Base-by-base conservation (phyloP, 2,329 filamentous ascomycete genomes). In the Metarhizium robertsii region DNA sequence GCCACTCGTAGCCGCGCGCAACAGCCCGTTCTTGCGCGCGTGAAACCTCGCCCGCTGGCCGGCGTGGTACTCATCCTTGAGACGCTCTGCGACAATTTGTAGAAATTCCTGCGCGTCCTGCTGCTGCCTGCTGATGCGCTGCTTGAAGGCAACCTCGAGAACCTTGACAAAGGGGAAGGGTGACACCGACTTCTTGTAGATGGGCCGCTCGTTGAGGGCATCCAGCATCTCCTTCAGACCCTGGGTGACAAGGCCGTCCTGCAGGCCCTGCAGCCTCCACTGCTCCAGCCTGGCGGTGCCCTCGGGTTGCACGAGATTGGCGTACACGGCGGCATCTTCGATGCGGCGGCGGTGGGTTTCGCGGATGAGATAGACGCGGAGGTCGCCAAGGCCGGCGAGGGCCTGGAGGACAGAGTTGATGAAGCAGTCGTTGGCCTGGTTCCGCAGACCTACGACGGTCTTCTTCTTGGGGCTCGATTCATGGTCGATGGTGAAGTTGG, bases 51-150 rank as follows among this genome's bases (percentile, higher is more conserved):
- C 91, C 66, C 87, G 82, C 64, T 82, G 80, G 1, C 90, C 91
- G 4, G 91, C 91, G 67, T 95, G 86, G 65, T 96, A 96, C 71
- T 99, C 94, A 66, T 99, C 94, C 65, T 90, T 91, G 55, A 99
- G 76, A 53, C 92, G 81, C 73, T 99, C 92, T 2, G 90, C 88
- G 13, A 99, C 87, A 52, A 97, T 86, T 73, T 99, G 94, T 55
- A 99, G 73, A 60, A 99, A 96, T 69, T 99, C 94, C 67, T 99
- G 94, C 11, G 94, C 94, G 74, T 99, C 94, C 71, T 99, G 94
- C 71, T 99, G 94, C 67, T 94, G 90, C 54, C 92, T 81, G 67
- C 89, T 96, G 63, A 99, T 95, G 63, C 89, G 85, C 65, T 95
- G 92, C 55, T 84, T 84, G 66, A 96, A 99, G 0, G 92, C 91